These are phyloP conservation scores for Colletotrichum scovillei DNA, from an alignment of 2,329 filamentous ascomycete species.

Conservation along the genomic window DNA sequence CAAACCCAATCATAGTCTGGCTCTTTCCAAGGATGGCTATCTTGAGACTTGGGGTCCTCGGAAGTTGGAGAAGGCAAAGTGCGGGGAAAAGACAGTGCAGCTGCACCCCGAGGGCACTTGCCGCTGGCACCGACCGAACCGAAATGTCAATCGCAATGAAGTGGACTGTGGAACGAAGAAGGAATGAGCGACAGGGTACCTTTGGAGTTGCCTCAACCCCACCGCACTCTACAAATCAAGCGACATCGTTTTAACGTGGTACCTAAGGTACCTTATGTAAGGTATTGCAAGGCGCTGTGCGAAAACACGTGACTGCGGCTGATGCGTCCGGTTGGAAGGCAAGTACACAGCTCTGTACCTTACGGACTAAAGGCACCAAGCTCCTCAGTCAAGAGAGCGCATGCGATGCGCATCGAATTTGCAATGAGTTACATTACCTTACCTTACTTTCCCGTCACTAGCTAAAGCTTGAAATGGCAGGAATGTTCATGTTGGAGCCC, in stretches of 20 bases:
- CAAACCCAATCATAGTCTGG: not conserved
- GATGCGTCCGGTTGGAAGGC: not conserved
- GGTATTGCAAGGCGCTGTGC: not conserved
- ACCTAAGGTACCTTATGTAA: too few relatives aligned
- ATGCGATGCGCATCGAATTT: too few relatives aligned
- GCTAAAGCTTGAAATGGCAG: not conserved
- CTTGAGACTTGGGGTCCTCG: slow-evolving; percentile 24
- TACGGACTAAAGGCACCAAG: not conserved
- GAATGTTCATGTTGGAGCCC: too few relatives aligned
- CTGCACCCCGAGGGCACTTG: slow-evolving; percentile 14
- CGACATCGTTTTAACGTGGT: not conserved
- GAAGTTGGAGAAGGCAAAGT: slow-evolving; percentile 31
- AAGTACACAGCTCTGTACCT: not conserved
- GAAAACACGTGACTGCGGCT: not conserved
- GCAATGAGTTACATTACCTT: too few relatives aligned
- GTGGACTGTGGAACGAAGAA: not conserved
- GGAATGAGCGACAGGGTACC: too few relatives aligned
- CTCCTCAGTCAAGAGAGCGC: too few relatives aligned
- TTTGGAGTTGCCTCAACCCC: too few relatives aligned
- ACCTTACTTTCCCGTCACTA: not conserved
- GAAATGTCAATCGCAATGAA: not conserved
- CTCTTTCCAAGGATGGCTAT: not conserved
- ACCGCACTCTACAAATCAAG: not conserved
- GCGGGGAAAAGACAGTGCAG: slow-evolving; percentile 26
- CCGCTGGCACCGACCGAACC: not conserved